phyloP scores from a whole-genome alignment of 2,329 filamentous ascomycete species.

The Penicillium sp. region DNA sequence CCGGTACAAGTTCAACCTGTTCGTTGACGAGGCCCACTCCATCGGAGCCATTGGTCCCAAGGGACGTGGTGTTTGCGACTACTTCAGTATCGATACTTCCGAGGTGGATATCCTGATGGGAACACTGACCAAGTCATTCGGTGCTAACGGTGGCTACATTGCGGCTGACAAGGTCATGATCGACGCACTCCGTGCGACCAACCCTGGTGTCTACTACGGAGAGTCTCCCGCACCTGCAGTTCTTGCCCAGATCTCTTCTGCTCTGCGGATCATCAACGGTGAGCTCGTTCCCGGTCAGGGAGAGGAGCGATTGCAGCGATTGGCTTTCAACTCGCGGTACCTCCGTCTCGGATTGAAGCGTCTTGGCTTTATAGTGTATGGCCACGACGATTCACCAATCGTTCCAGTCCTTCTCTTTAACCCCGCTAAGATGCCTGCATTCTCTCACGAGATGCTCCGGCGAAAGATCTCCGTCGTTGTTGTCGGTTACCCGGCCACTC shows the following conservation, averaged over 20 bases:
- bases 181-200: conserved; percentile 82
- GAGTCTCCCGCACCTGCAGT: conserved; percentile 86
- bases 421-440: conserved; percentile 97
- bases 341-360: conserved; percentile 96
- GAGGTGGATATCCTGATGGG: conserved; percentile 97
- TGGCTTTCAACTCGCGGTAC: conserved; percentile 97
- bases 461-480: conserved; percentile 97
- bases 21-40: conserved; percentile 94
- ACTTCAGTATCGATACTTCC: conserved; percentile 83
- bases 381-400: conserved; percentile 96
- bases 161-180: conserved; percentile 87
- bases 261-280: conserved; percentile 83
- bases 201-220: conserved; percentile 81
- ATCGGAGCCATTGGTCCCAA: conserved; percentile 85
- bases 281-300: conserved; percentile 87
- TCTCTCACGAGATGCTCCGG: conserved; percentile 97
- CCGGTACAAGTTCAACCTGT: conserved; percentile 96
- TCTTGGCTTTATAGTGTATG: conserved; percentile 93
- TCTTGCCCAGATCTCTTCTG: conserved; percentile 83
- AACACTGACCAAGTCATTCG: conserved; percentile 96
- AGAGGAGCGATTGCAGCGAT: conserved; percentile 88
- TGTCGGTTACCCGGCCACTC: conserved; percentile 94
- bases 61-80: conserved; percentile 93
- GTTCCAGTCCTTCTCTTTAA: conserved; percentile 94
- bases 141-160: conserved; percentile 94